phyloP scores from a whole-genome alignment of 352 stramenopile species.

The Elongisporangium undulatum region DNA sequence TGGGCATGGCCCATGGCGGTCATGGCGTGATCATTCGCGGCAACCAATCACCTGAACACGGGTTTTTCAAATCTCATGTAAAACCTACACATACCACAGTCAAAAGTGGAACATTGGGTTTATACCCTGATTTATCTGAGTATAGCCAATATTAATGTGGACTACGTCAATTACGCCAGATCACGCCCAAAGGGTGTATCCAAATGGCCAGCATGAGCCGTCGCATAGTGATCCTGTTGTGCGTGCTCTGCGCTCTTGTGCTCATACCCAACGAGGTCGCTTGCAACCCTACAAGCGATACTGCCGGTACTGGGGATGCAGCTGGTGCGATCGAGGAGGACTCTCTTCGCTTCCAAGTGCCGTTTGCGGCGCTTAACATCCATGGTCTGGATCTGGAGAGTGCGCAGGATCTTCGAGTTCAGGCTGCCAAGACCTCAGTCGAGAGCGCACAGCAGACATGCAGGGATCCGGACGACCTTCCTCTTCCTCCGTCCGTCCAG shows the following conservation, averaged over 20 bases:
- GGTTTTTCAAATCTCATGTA: neutral
- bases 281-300: neutral
- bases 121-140: neutral
- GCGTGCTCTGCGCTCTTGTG: neutral
- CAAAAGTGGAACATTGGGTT: neutral
- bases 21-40: neutral
- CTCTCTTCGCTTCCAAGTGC: neutral
- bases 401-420: neutral
- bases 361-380: neutral
- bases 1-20: neutral
- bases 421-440: no score
- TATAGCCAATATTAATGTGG: neutral
- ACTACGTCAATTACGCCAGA: neutral
- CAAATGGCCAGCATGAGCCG: neutral
- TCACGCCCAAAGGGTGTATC: neutral
- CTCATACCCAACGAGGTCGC: neutral
- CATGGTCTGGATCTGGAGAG: neutral
- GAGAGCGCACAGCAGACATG: neutral
- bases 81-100: neutral
- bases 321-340: neutral
- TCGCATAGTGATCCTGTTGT: neutral
- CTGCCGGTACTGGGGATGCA: neutral
- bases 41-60: neutral
- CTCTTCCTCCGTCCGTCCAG: slow-evolving; percentile 17
- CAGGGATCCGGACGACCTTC: slow-evolving; percentile 6